phyloP scores from a whole-genome alignment of 2,329 filamentous ascomycete genomes.

The Neonectria faginata region DNA sequence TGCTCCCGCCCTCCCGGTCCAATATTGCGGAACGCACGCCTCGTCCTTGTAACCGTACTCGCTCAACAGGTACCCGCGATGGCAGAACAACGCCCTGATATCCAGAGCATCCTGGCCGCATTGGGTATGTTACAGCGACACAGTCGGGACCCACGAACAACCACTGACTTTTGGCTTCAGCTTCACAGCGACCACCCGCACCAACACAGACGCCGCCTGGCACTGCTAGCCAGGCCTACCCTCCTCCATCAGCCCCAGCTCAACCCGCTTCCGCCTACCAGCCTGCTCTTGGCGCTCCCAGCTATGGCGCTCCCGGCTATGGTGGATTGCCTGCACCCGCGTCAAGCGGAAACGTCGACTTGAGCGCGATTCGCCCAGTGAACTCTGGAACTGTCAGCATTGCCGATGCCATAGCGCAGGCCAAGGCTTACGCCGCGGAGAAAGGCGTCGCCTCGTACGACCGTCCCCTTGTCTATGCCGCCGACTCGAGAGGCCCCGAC shows the following conservation, averaged over 20 bases:
- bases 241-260: slow-evolving; percentile 52
- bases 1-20: slow-evolving; percentile 25
- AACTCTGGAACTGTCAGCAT: slow-evolving; percentile 86
- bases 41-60: slow-evolving; percentile 18
- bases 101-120: slow-evolving; percentile 61
- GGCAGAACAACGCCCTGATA: slow-evolving; percentile 45
- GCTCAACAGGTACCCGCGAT: slow-evolving; percentile 35
- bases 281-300: slow-evolving; percentile 47
- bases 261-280: slow-evolving; percentile 53
- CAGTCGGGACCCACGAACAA: slow-evolving; percentile 17
- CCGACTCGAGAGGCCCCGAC: slow-evolving; percentile 51
- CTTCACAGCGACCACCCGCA: slow-evolving; percentile 58
- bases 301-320: slow-evolving; percentile 51
- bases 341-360: slow-evolving; percentile 80
- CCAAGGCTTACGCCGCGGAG: slow-evolving; percentile 83
- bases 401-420: slow-evolving; percentile 85
- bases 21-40: slow-evolving; percentile 5
- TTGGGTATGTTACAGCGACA: slow-evolving; percentile 54
- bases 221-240: slow-evolving; percentile 53
- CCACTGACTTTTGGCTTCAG: slow-evolving; percentile 48
- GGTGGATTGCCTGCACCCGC: slow-evolving; percentile 73
- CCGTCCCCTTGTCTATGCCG: slow-evolving; percentile 61
- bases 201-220: slow-evolving; percentile 58
- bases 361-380: slow-evolving; percentile 82
- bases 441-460: slow-evolving; percentile 77